Base-by-base conservation (phyloP, 2,329 filamentous ascomycete genomes). In the Scleromitrula shiraiana region DNA sequence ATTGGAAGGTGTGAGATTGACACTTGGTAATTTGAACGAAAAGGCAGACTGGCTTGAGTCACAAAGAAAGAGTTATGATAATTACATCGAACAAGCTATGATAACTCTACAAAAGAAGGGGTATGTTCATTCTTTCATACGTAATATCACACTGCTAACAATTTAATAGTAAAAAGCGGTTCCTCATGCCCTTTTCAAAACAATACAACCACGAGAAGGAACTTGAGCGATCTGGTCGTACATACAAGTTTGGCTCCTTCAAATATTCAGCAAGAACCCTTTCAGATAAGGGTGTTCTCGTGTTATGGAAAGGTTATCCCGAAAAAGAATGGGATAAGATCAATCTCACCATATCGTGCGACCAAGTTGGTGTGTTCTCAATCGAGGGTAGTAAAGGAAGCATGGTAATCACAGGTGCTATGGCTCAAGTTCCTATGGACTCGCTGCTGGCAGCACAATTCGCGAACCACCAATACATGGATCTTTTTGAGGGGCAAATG, bases 61-160 rank as follows among this genome's bases (percentile, higher is more conserved):
- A 59, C 93, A 98, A 69, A 80, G 95, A 52, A 95, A 95, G 74
- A 93, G 84, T 56, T 98, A 98, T 70, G 95, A 98, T 64, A 89
- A 98, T 70, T 98, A 98, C 68, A 95, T 98, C 62, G 94, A 98
- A 70, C 90, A 95, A 67, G 91, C 93, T 41, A 96, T 98, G 88
- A 77, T 90, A 51, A 98, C 94, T 4, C 74, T 98, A 50, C 93
- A 97, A 67, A 95, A 96, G 68, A 96, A 96, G 69, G 90, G 85
- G 78, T 83, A 75, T 65, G 77, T 2, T 41, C 24, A 12, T 23
- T 39, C 8, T 20, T 3, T 37, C 30, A 38, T 36, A 32, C 12
- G 48, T 24, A 2, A 29, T 4, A 39, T 27, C 29, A 20, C 1
- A 35, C 15, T 45, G 41, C 57, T 58, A 56, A 57, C 44, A 42